Conservation (phyloP, 805 yeast species). For the Lipomyces chichibuensis region DNA sequence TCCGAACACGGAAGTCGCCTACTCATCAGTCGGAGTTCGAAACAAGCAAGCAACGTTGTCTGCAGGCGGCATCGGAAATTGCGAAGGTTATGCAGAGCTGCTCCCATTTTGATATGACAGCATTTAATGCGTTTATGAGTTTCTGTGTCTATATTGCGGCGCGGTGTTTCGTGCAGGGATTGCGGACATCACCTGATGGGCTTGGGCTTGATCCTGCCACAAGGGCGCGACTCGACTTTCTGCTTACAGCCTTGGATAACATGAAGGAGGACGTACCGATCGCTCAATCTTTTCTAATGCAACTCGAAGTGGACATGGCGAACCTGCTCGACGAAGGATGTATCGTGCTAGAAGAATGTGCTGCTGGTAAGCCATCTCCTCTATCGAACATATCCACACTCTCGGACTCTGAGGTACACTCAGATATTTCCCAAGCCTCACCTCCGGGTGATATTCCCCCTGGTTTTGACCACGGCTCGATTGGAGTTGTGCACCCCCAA, state of each 20-base stretch:
- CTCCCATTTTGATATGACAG: constrained; percentile 12
- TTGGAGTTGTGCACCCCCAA: neutral
- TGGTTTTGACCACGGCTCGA: neutral
- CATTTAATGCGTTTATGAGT: constrained; percentile 13
- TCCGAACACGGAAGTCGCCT: constrained; percentile 4
- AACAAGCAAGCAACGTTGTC: constrained; percentile 15
- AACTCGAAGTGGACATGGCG: constrained; percentile 32
- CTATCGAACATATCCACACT: neutral
- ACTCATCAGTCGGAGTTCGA: constrained; percentile 3
- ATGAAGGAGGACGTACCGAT: constrained; percentile 21
- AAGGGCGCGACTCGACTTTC: constrained; percentile 20
- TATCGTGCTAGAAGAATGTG: neutral
- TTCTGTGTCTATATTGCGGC: constrained; percentile 30
- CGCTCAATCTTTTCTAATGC: constrained; percentile 28
- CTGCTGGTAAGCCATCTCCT: neutral
- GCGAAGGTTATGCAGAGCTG: constrained; percentile 20
- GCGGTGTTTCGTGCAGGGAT: constrained; percentile 30
- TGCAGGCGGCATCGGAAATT: constrained; percentile 27
- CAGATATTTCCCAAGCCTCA: neutral
- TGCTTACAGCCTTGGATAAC: constrained; percentile 26
- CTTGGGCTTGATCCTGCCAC: constrained; percentile 2
- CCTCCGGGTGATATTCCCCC: neutral
- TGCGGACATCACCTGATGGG: constrained; percentile 2
- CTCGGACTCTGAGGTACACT: neutral
- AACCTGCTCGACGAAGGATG: constrained; percentile 5